phyloP scores from a whole-genome alignment of 225 moss, liverwort and hornwort species.

The Anthoceros angustus region DNA sequence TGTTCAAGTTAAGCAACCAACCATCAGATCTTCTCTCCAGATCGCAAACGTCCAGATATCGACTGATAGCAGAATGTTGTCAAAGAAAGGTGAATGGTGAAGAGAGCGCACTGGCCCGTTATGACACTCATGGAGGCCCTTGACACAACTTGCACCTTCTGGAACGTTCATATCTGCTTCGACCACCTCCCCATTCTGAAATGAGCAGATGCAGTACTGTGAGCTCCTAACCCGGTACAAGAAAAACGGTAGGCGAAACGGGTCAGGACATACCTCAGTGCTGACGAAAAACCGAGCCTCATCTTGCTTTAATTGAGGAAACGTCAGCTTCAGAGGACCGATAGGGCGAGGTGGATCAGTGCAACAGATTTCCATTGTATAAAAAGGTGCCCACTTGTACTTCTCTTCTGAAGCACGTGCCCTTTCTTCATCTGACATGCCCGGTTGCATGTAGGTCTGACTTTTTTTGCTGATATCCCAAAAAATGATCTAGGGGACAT shows the following conservation, averaged over 20 bases:
- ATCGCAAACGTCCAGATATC: constrained; percentile 89
- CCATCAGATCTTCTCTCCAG: constrained; percentile 61
- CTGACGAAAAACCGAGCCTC: constrained; percentile 47
- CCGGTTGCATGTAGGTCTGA: constrained; percentile 28
- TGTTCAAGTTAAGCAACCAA: constrained; percentile 8
- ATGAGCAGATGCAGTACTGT: neutral
- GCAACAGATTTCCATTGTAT: constrained; percentile 31
- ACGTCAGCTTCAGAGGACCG: constrained; percentile 60
- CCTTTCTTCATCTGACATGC: constrained; percentile 72
- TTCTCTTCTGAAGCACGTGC: constrained; percentile 52
- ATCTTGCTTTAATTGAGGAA: constrained; percentile 17
- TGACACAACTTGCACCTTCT: constrained; percentile 25
- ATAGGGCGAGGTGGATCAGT: constrained; percentile 28
- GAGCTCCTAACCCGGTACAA: neutral
- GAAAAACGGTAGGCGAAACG: neutral
- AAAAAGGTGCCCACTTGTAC: constrained; percentile 60
- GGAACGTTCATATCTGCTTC: constrained; percentile 54
- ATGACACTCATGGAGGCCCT: constrained; percentile 21
- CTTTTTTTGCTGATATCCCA: constrained; percentile 61
- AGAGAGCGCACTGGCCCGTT: constrained; percentile 60
- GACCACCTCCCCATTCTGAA: constrained; percentile 72
- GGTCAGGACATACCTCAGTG: constrained; percentile 41
- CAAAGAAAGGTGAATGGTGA: constrained; percentile 56
- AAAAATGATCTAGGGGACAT: constrained; percentile 44
- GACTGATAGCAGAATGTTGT: constrained; percentile 49